A percentile compares a stretch with the other conserved stretches of the same genome.
Conservation (phyloP, 140 eudicot species). For the Ambrosia hybrid region DNA sequence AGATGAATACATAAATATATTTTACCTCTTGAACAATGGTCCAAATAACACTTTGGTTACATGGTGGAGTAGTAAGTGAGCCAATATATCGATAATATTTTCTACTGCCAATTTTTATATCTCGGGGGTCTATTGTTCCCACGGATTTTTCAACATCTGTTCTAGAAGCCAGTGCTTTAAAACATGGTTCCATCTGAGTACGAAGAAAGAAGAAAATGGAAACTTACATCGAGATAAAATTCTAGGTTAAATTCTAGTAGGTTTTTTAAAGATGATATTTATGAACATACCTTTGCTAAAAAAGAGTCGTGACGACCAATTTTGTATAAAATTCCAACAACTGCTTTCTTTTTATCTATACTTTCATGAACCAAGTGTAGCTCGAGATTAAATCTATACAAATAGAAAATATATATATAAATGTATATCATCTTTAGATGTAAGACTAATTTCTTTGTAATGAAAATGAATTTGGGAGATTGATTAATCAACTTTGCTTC, state of each 20-base stretch:
- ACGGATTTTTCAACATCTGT: slow-evolving; percentile 32
- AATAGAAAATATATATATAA: background rate
- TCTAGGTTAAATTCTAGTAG: too few relatives aligned
- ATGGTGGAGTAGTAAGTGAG: too few relatives aligned
- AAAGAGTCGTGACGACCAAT: slow-evolving; percentile 55
- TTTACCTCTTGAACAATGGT: too few relatives aligned
- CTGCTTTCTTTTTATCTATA: slow-evolving; percentile 41
- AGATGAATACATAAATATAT: too few relatives aligned
- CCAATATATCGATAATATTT: too few relatives aligned
- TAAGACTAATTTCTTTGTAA: background rate
- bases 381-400: slow-evolving; percentile 53
- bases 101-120: too few relatives aligned
- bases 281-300: slow-evolving; percentile 41
- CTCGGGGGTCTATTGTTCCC: slow-evolving; percentile 23
- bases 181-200: slow-evolving; percentile 36
- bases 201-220: background rate
- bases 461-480: too few relatives aligned
- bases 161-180: slow-evolving; percentile 31
- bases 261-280: background rate
- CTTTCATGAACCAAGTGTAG: background rate
- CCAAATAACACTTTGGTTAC: too few relatives aligned
- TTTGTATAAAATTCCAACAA: slow-evolving; percentile 58
- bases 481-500: background rate
- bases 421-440: background rate
- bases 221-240: too few relatives aligned